Conservation (phyloP, 345 rosid genomes). For the Diplotaxis tenuifolia region DNA sequence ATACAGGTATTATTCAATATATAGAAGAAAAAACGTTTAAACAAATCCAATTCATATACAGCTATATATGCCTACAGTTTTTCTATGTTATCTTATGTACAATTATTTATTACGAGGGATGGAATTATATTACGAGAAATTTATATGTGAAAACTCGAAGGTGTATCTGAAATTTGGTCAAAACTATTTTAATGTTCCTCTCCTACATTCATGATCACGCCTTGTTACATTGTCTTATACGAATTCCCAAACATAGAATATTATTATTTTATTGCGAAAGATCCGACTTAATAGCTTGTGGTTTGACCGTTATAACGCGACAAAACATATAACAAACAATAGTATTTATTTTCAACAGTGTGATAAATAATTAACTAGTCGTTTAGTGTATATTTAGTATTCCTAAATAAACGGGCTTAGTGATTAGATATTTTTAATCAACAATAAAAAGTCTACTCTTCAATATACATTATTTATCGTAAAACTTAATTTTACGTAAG, state of each 20-base stretch:
- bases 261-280: neutral
- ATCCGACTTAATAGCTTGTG: neutral
- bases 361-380: neutral
- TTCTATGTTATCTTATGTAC: neutral
- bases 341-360: neutral
- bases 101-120: neutral
- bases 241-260: neutral
- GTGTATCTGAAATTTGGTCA: conserved; percentile 34
- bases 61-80: neutral
- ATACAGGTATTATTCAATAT: conserved; percentile 5
- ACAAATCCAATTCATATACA: conserved; percentile 8
- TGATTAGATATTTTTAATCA: too few species aligned
- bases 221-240: conserved; percentile 12
- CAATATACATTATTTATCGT: too few species aligned
- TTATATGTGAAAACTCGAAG: conserved; percentile 36
- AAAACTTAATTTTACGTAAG: too few species aligned
- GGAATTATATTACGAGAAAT: conserved; percentile 5
- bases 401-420: too few species aligned
- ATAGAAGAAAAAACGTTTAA: neutral
- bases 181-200: conserved; percentile 14
- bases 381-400: neutral
- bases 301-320: conserved; percentile 11
- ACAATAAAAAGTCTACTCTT: too few species aligned
- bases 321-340: neutral
- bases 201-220: conserved; percentile 3